A percentile compares a stretch with the other conserved stretches of the same genome.
phyloP scores from a whole-genome alignment of 108 stramenopile species.

The Nitzschia sp. region DNA sequence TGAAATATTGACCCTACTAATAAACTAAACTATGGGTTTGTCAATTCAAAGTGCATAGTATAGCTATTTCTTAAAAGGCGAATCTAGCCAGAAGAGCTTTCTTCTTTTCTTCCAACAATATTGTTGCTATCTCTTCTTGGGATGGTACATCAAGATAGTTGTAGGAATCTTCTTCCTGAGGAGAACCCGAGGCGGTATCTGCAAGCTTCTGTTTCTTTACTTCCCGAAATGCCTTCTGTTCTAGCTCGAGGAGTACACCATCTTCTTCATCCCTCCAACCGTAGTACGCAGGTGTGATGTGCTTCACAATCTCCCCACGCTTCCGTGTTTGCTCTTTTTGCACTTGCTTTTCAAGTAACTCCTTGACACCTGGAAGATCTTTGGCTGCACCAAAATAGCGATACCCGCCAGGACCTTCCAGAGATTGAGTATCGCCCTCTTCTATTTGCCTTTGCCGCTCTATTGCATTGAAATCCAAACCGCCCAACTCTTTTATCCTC shows the following conservation, averaged over 20 bases:
- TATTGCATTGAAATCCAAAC: conserved; percentile 76
- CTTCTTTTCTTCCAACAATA: conserved; percentile 77
- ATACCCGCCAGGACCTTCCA: conserved; percentile 75
- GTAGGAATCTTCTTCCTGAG: conserved; percentile 4
- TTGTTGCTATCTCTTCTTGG: conserved; percentile 57
- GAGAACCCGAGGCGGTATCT: conserved; percentile 13
- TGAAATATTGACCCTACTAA: too few species aligned
- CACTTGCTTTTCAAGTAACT: conserved; percentile 73
- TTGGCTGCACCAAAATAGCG: conserved; percentile 94
- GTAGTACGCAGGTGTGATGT: conserved; percentile 89
- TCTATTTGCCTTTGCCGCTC: conserved; percentile 72
- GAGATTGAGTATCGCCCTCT: conserved; percentile 47
- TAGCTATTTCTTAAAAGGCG: conserved; percentile 19
- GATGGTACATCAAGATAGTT: conserved; percentile 61
- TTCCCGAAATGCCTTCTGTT: conserved; percentile 55
- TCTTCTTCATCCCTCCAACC: conserved; percentile 93
- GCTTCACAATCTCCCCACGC: conserved; percentile 81
- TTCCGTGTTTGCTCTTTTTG: conserved; percentile 52
- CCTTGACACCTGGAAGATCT: conserved; percentile 91
- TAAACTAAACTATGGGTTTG: too few species aligned
- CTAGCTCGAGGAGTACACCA: conserved; percentile 78
- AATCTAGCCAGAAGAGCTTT: conserved; percentile 61
- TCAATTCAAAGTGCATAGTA: too few species aligned
- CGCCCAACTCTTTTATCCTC: conserved; percentile 85
- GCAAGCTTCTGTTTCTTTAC: conserved; percentile 31